Conservation (phyloP, 2,329 filamentous ascomycete genomes). For the Zymoseptoria passerinii region DNA sequence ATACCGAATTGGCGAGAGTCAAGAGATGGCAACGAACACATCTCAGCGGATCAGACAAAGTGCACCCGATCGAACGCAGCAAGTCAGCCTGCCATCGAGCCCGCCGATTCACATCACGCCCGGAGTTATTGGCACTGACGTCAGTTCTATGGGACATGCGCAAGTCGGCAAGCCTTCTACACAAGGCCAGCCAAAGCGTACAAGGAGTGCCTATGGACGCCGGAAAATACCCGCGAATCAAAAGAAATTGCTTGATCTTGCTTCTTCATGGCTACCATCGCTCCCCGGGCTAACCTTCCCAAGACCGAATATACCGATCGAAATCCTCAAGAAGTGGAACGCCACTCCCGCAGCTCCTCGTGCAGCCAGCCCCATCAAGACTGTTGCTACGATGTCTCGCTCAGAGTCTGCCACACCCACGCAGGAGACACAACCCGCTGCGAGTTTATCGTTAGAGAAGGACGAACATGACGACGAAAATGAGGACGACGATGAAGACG, state of each 20-base stretch:
- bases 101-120: neutral
- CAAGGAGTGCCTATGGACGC: conserved; percentile 17
- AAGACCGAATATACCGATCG: conserved; percentile 33
- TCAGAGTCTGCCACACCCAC: neutral
- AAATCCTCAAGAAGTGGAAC: conserved; percentile 26
- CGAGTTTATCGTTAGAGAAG: neutral
- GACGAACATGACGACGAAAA: neutral
- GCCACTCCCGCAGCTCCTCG: neutral
- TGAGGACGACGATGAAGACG: neutral
- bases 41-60: too few relatives aligned
- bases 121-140: neutral
- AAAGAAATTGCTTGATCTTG: conserved; percentile 38
- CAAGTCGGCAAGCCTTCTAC: neutral
- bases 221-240: conserved; percentile 40
- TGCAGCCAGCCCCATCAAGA: neutral
- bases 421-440: neutral
- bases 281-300: conserved; percentile 30
- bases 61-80: neutral
- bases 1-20: too few relatives aligned
- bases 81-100: neutral
- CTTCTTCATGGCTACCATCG: conserved; percentile 35
- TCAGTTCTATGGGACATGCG: neutral
- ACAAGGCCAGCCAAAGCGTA: neutral
- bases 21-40: too few relatives aligned
- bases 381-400: neutral